Base-by-base conservation (phyloP, 2,329 filamentous ascomycete genomes). In the Fusarium austroafricanum region DNA sequence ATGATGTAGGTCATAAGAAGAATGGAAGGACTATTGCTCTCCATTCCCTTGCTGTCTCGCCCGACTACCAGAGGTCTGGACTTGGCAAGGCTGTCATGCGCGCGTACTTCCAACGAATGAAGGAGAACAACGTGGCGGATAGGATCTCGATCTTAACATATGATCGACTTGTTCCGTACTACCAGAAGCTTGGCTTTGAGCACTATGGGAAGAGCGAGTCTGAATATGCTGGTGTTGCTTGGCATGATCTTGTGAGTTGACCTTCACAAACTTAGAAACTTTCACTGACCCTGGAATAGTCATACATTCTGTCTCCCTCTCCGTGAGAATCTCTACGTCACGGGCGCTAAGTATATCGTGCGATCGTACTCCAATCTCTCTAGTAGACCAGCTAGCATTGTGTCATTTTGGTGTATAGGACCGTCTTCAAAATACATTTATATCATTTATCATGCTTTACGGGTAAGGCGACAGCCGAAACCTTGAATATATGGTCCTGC, bases 141-240 rank as follows among this genome's bases (percentile, higher is more conserved):
- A 71, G 75, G 3, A 67, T 77, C 15, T 70, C 75, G 2, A 75
- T 77, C 39, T 31, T 77, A 35, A 77, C 75, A 0, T 76, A 77
- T 17, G 75, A 76, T 18, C 66, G 65, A 2, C 71, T 77, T 2
- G 71, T 77, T 0, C 62, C 75, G 10, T 77, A 75, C 37, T 77
- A 77, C n/a, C 42, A 77, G 21, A 67, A 66, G 18, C 50, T 78
- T 8, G 76, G 76, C 0, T 78, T 78, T 26, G 67, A 70, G 14
- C 69, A 77, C 54, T 71, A 75, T 8, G 75, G 75, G 14, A 78
- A 74, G 55, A 77, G 75, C 38, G 67, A 70, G 6, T 75, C 68
- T 12, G 68, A 66, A 18, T 76, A 77, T 39, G 75, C 75, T 3
- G 75, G 75, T 3, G 65, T 77, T 6, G 67, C 71, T 3, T 77